Evolutionary conservation across 164 flowering plant genomes (phyloP), one percentile per base, ranked within the genome.

Genomic region (Chimonanthus salicifolius): DNA sequence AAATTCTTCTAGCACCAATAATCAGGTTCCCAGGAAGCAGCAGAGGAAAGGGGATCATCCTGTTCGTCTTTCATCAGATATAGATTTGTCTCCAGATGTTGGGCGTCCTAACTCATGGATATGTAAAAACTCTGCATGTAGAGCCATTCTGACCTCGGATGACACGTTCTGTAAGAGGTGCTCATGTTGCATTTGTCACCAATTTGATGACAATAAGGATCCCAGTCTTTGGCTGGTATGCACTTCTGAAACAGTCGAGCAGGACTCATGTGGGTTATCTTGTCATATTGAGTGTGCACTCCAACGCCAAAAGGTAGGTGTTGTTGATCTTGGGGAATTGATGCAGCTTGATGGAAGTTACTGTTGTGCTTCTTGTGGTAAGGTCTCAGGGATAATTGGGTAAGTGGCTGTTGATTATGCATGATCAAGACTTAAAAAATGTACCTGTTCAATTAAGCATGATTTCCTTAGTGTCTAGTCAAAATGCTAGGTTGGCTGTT

Each of bases 191-290:
- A 92, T 96, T 18, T 96, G 99, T 80, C 99, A 96, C 81, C 77
- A 79, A 74, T 96, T 91, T 85, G 99, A 96, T 82, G 97, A 96
- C 82, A 94, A 96, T 76, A 96, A 94, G 81, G 99, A 96, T 79
- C 98, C 99, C 20, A 94, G 99, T 77, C 98, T 94, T 77, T 96
- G 99, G 99, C 80, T 96, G 83, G 95, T 89, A 67, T 96, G 99
- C 74, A 51, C 89, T 63, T 87, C 97, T 64, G 97, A 94, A 47
- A 81, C 86, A 75, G 85, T 79, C 45, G 78, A 79, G 48, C 85
- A 74, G 64, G 92, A 92, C 49, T 87, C 87, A 21, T 96, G 99
- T 88, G 98, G 97, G 21, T 78, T 87, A 72, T 91, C 99, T 62
- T 96, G 99, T 81, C 99, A 96, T 76, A 85, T 94, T 71, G 99